phyloP scores from a whole-genome alignment of 2,329 filamentous ascomycete genomes.

The Grosmannia penicillata region DNA sequence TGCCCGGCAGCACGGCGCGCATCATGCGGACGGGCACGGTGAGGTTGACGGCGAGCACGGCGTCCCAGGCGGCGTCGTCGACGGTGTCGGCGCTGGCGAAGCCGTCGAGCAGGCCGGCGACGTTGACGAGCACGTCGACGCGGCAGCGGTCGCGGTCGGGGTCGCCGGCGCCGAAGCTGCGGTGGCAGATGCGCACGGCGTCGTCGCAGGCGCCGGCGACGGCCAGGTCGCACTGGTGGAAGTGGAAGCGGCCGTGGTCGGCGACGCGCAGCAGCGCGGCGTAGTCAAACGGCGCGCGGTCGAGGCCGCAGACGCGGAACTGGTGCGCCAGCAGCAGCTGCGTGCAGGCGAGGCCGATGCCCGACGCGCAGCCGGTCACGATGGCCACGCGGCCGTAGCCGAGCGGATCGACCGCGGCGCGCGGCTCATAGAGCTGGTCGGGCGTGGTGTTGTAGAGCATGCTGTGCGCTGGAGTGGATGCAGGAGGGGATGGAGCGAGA shows the following conservation, averaged over 20 bases:
- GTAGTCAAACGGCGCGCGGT: conserved; percentile 17
- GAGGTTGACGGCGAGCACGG: conserved; percentile 26
- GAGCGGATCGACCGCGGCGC: conserved; percentile 11
- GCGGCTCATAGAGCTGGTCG: conserved; percentile 13
- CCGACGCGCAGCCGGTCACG: conserved; percentile 29
- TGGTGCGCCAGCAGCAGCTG: conserved; percentile 24
- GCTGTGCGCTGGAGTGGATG: not conserved
- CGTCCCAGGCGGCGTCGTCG: conserved; percentile 14
- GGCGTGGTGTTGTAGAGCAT: conserved; percentile 15
- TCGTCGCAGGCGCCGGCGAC: conserved; percentile 17
- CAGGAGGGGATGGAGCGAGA: not conserved
- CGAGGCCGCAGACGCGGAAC: conserved; percentile 9
- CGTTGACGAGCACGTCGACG: conserved; percentile 39
- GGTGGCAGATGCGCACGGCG: conserved; percentile 16
- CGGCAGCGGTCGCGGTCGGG: conserved; percentile 19
- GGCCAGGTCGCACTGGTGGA: conserved; percentile 18
- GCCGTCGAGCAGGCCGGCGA: conserved; percentile 34
- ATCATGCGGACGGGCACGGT: conserved; percentile 38
- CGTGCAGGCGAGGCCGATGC: conserved; percentile 31
- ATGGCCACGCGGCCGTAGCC: conserved; percentile 25
- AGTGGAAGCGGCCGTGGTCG: conserved; percentile 23
- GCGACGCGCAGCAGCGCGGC: conserved; percentile 7
- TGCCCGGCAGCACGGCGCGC: conserved; percentile 24
- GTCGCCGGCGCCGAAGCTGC: conserved; percentile 12
- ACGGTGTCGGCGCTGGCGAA: conserved; percentile 26